phyloP scores from a whole-genome alignment of 225 moss, liverwort and hornwort genomes.

The Neckera pumila region DNA sequence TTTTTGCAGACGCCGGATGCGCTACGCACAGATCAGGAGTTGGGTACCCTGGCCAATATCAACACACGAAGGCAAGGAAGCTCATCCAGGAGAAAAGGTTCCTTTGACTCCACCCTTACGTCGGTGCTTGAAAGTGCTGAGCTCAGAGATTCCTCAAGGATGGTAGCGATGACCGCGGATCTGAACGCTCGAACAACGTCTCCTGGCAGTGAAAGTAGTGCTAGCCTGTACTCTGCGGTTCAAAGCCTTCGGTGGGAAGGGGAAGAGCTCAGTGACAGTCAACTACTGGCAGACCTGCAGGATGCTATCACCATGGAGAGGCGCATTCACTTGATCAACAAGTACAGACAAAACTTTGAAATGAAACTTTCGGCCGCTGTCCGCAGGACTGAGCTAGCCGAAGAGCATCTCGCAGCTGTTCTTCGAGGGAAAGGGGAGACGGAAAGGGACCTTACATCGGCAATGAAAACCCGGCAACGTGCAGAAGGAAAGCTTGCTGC shows the following conservation, averaged over 20 bases:
- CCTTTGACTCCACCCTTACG: conserved; percentile 24
- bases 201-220: conserved; percentile 13
- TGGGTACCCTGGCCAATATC: conserved; percentile 3
- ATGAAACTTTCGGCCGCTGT: conserved; percentile 50
- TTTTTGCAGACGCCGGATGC: conserved; percentile 4
- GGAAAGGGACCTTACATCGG: conserved; percentile 35
- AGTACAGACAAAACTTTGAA: conserved; percentile 47
- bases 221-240: conserved; percentile 12
- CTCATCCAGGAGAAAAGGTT: conserved; percentile 38
- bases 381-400: conserved; percentile 45
- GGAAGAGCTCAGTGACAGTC: conserved; percentile 46
- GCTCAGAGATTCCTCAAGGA: conserved; percentile 12
- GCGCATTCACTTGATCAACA: conserved; percentile 37
- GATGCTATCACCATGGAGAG: conserved; percentile 39
- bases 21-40: conserved; percentile 8
- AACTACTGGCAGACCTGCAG: conserved; percentile 42
- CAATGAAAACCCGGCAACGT: conserved; percentile 39
- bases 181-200: conserved; percentile 5
- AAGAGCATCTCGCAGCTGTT: conserved; percentile 46
- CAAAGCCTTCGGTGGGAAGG: conserved; percentile 30
- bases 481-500: conserved; percentile 46
- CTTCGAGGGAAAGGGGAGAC: conserved; percentile 43
- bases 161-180: neutral
- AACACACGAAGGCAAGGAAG: conserved; percentile 4
- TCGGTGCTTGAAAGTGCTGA: conserved; percentile 19